These are phyloP conservation scores for Mariannaea sp. DNA, from an alignment of 2,329 filamentous ascomycete species.

Conservation along the genomic window DNA sequence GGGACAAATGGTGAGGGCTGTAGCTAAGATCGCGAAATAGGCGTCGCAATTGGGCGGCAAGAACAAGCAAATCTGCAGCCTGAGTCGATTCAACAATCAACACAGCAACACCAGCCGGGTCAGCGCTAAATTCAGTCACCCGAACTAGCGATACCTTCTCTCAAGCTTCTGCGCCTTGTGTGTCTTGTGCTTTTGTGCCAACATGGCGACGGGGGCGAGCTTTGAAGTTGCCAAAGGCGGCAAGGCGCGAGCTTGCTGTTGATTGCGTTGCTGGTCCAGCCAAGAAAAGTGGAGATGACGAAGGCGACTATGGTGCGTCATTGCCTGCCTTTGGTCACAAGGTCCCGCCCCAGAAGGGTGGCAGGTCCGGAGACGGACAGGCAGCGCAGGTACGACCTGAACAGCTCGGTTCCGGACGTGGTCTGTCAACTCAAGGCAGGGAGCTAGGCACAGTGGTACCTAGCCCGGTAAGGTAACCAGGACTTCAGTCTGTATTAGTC, in stretches of 20 bases:
- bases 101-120: too few relatives aligned
- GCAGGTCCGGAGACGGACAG: constrained; percentile 23
- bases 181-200: too few relatives aligned
- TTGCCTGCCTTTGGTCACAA: constrained; percentile 35
- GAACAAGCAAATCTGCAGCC: too few relatives aligned
- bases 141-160: constrained; percentile 10
- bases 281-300: constrained; percentile 30
- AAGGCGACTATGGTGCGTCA: constrained; percentile 38
- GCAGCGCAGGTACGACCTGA: constrained; percentile 21
- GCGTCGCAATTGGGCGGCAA: background rate
- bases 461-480: background rate
- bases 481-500: constrained; percentile 10
- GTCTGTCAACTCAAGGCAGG: too few relatives aligned
- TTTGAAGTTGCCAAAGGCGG: constrained; percentile 36
- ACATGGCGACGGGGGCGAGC: constrained; percentile 19
- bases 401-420: constrained; percentile 4
- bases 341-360: constrained; percentile 27
- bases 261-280: constrained; percentile 39
- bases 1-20: background rate
- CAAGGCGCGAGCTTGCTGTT: constrained; percentile 26
- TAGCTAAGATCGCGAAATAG: background rate
- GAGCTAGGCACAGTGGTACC: too few relatives aligned
- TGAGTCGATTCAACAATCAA: too few relatives aligned
- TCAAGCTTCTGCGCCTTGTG: constrained; percentile 14
- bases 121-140: too few relatives aligned